phyloP scores from a whole-genome alignment of 2,329 filamentous ascomycete species.

The Microcyclosporella mali region DNA sequence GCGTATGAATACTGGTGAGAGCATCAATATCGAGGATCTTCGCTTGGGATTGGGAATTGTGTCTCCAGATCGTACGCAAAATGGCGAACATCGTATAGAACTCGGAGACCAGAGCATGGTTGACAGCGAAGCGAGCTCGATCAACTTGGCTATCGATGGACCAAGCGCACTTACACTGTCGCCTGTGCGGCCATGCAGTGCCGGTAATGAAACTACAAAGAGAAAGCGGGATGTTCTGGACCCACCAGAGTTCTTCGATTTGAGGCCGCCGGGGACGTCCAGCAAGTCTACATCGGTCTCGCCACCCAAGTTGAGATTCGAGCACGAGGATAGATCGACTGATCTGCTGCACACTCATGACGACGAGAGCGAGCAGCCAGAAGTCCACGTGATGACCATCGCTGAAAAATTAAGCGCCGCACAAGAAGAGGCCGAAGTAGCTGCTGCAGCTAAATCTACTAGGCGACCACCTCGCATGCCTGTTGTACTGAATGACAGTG shows the following conservation, averaged over 20 bases:
- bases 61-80: constrained; percentile 29
- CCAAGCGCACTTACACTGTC: constrained; percentile 5
- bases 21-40: constrained; percentile 56
- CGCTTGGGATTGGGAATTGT: constrained; percentile 57
- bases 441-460: constrained; percentile 25
- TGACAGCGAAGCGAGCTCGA: constrained; percentile 26
- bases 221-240: constrained; percentile 28
- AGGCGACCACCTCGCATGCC: constrained; percentile 3
- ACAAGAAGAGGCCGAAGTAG: constrained; percentile 41
- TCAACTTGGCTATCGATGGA: constrained; percentile 13
- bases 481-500: constrained; percentile 20
- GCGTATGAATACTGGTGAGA: constrained; percentile 66
- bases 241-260: constrained; percentile 33
- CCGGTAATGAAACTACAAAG: constrained; percentile 18
- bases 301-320: constrained; percentile 4
- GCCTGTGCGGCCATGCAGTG: constrained; percentile 1
- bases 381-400: constrained; percentile 33
- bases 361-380: constrained; percentile 29
- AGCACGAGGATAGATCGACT: constrained; percentile 4
- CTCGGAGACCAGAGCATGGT: constrained; percentile 23
- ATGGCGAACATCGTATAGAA: constrained; percentile 8
- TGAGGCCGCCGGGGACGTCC: constrained; percentile 23
- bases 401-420: constrained; percentile 43
- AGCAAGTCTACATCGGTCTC: constrained; percentile 13
- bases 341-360: constrained; percentile 26